Base-by-base conservation (phyloP, 441 rosid genomes). In the Raphanus hybrid region DNA sequence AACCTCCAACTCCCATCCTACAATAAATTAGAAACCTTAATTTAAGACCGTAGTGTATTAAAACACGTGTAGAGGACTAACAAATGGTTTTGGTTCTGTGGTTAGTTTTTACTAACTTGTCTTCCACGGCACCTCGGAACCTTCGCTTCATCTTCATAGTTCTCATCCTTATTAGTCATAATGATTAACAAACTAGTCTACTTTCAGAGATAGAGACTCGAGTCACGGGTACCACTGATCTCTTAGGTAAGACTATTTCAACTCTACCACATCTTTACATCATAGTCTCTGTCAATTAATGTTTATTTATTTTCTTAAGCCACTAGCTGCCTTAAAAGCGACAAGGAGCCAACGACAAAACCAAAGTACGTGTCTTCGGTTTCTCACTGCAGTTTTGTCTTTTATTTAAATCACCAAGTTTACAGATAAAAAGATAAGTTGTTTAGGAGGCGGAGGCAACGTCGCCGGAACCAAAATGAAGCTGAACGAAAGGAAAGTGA, bases 401-500 rank as follows among this genome's bases (percentile, higher is more conserved):
- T 67, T 27, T 39, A 1, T 60, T 55, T 52, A 62, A 15, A 37
- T 18, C 5, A 14, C 0, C 12, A 71, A 18, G 5, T 0, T 18
- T 8, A 45, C 5, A 0, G 55, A 41, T 12, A 66, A 69, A 66
- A 48, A 91, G 90, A 92, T 29, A 87, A 6, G 83, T 76, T 89
- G 83, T 80, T 78, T 88, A 73, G 96, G 98, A 4, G 89, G 86
- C 73, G 97, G 97, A 52, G 82, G 93, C 94, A 86, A 84, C 73
- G 92, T 88, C 32, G 75, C 89, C 14, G 93, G 85, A 41, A 64
- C 80, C 12, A 82, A 54, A 64, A 58, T 75, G 82, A 89, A 86
- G 86, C 85, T 83, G 74, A 34, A 84, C 27, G 97, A 95, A 35
- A 80, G 87, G 37, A 90, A 86, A 73, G 91, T 92, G 75, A 91